Evolutionary conservation across 2,329 filamentous ascomycete genomes (phyloP).

Genomic region (Allantophomopsis cytisporea): DNA sequence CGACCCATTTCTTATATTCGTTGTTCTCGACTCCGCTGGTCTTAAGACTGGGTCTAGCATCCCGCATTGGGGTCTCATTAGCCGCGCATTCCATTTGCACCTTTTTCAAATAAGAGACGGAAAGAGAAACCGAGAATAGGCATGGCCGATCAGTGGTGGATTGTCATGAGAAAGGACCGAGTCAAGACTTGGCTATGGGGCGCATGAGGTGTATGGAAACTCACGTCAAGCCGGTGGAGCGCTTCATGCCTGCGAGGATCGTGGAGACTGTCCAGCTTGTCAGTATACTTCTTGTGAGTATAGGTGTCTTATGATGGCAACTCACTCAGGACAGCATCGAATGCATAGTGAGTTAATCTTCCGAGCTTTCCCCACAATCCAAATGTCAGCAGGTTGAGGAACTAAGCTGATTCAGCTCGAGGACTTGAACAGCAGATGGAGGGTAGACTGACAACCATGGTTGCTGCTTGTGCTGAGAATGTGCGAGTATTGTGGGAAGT

Average conservation of each 20-base stretch:
- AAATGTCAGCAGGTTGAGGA: constrained; percentile 56
- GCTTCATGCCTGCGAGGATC: constrained; percentile 92
- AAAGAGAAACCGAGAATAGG: constrained; percentile 4
- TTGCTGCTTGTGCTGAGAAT: constrained; percentile 6
- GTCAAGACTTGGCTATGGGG: neutral
- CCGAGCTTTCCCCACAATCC: constrained; percentile 70
- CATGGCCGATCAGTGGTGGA: neutral
- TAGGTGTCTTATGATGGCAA: neutral
- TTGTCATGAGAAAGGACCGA: neutral
- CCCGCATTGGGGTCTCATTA: constrained; percentile 29
- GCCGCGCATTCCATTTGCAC: constrained; percentile 10
- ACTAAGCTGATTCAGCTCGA: constrained; percentile 32
- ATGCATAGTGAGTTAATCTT: constrained; percentile 85
- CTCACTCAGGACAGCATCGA: constrained; percentile 86
- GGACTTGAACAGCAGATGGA: constrained; percentile 9
- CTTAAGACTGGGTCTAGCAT: constrained; percentile 64
- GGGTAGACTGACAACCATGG: constrained; percentile 24
- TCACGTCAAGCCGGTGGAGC: constrained; percentile 96
- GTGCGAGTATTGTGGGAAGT: neutral
- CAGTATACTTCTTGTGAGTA: constrained; percentile 6
- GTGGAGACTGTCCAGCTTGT: constrained; percentile 57
- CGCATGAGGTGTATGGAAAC: constrained; percentile 22
- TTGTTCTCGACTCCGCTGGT: constrained; percentile 74
- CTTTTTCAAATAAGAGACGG: neutral
- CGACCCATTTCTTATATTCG: constrained; percentile 76